These are phyloP conservation scores for Xylogone sp. DNA, from an alignment of 2,329 filamentous ascomycete genomes.

Conservation along the genomic window DNA sequence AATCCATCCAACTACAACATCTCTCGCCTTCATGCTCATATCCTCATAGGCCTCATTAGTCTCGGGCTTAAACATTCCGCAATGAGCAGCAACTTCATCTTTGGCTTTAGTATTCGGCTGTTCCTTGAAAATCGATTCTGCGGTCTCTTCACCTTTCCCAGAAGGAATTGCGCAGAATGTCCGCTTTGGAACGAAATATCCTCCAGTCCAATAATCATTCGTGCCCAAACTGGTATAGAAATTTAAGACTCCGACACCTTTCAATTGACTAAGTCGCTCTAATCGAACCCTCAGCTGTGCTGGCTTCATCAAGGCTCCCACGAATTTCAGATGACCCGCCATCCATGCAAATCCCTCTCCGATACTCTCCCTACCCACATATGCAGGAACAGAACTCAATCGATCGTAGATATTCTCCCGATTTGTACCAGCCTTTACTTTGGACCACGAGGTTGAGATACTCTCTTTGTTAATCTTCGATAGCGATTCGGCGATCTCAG, in stretches of 20 bases:
- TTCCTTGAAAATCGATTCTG: conserved; percentile 14
- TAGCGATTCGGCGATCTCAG: conserved; percentile 55
- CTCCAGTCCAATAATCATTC: conserved; percentile 60
- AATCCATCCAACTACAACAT: conserved; percentile 15
- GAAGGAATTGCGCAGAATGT: conserved; percentile 75
- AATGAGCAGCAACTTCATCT: conserved; percentile 23
- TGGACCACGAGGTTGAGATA: conserved; percentile 10
- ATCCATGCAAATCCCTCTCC: conserved; percentile 74
- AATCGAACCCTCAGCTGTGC: conserved; percentile 69
- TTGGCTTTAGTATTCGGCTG: conserved; percentile 15
- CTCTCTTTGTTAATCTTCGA: conserved; percentile 30
- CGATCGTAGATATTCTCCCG: conserved; percentile 36
- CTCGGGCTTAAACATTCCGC: conserved; percentile 22
- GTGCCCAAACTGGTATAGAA: conserved; percentile 74
- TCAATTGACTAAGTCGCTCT: conserved; percentile 54
- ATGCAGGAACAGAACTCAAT: conserved; percentile 29
- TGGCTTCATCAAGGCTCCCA: conserved; percentile 72
- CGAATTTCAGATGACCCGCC: conserved; percentile 79
- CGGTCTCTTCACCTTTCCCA: conserved; percentile 22
- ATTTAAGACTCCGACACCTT: conserved; percentile 66
- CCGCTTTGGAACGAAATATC: conserved; percentile 60
- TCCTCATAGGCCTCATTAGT: conserved; percentile 18
- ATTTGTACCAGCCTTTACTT: conserved; percentile 35
- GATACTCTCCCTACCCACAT: conserved; percentile 54
- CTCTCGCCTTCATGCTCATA: conserved; percentile 12